Conservation (phyloP, 2,329 filamentous ascomycete genomes). For the Aspergillus clavatus region DNA sequence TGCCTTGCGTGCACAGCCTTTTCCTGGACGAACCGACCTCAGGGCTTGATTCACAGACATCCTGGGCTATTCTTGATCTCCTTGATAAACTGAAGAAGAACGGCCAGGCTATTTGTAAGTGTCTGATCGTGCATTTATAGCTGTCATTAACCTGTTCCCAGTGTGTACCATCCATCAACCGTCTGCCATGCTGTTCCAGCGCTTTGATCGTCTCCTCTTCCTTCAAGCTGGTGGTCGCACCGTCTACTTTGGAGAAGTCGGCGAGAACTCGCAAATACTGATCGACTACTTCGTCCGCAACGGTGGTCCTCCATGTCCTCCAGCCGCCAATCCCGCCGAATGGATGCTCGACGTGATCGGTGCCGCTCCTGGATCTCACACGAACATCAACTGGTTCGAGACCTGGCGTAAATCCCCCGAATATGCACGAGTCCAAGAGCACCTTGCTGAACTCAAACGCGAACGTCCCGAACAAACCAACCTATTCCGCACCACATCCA, state of each 20-base stretch:
- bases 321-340: slow-evolving; percentile 64
- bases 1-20: too few species aligned
- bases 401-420: slow-evolving; percentile 56
- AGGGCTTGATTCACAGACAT: slow-evolving; percentile 82
- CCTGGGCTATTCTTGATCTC: slow-evolving; percentile 79
- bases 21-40: slow-evolving; percentile 94
- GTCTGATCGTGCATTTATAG: too few species aligned
- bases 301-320: slow-evolving; percentile 48
- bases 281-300: slow-evolving; percentile 60
- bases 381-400: slow-evolving; percentile 48
- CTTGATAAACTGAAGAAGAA: slow-evolving; percentile 80
- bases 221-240: slow-evolving; percentile 58
- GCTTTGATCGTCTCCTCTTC: slow-evolving; percentile 61
- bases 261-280: slow-evolving; percentile 50
- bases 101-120: slow-evolving; percentile 66
- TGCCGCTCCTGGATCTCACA: slow-evolving; percentile 55
- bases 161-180: slow-evolving; percentile 90
- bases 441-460: slow-evolving; percentile 56
- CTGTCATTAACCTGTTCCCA: too few species aligned
- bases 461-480: slow-evolving; percentile 26
- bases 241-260: slow-evolving; percentile 62
- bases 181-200: slow-evolving; percentile 83
- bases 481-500: slow-evolving; percentile 23
- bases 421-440: slow-evolving; percentile 42
- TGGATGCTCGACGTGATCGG: slow-evolving; percentile 57